Evolutionary conservation across 805 yeast species (phyloP).

Genomic region (Candida ponderosae): DNA sequence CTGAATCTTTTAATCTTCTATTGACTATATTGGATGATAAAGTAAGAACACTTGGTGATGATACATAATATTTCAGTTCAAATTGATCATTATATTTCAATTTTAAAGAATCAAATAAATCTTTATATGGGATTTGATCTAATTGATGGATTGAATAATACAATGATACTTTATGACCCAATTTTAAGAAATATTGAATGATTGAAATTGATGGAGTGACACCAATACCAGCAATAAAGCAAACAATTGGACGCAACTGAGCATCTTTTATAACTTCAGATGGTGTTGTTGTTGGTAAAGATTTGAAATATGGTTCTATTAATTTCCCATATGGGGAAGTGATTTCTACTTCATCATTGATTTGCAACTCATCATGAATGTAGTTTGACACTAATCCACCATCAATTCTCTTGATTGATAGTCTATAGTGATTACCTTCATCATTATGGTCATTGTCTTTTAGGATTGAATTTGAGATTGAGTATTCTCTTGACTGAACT

Average conservation of each 20-base stretch:
- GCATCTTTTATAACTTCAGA: constrained; percentile 3
- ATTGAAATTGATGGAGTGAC: constrained; percentile 57
- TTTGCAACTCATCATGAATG: constrained; percentile 38
- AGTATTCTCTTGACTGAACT: constrained; percentile 50
- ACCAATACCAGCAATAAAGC: constrained; percentile 61
- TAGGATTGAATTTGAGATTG: constrained; percentile 35
- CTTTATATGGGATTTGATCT: neutral
- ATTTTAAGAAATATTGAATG: constrained; percentile 24
- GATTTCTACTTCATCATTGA: constrained; percentile 40
- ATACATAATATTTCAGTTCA: too few species aligned
- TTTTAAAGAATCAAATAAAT: neutral
- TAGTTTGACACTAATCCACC: constrained; percentile 44
- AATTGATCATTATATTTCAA: too few species aligned
- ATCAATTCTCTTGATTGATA: constrained; percentile 44
- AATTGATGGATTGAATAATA: neutral
- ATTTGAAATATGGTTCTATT: constrained; percentile 19
- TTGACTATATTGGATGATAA: constrained; percentile 1
- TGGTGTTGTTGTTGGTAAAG: constrained; percentile 20
- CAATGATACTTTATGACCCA: constrained; percentile 9
- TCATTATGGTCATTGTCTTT: constrained; percentile 2
- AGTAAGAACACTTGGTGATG: neutral
- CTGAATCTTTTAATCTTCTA: constrained; percentile 3
- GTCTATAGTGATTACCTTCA: constrained; percentile 34
- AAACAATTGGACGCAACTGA: constrained; percentile 27
- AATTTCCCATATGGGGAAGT: constrained; percentile 58